Evolutionary conservation across 352 stramenopile species (phyloP).

Genomic region (Globisporangium paroecandrum): DNA sequence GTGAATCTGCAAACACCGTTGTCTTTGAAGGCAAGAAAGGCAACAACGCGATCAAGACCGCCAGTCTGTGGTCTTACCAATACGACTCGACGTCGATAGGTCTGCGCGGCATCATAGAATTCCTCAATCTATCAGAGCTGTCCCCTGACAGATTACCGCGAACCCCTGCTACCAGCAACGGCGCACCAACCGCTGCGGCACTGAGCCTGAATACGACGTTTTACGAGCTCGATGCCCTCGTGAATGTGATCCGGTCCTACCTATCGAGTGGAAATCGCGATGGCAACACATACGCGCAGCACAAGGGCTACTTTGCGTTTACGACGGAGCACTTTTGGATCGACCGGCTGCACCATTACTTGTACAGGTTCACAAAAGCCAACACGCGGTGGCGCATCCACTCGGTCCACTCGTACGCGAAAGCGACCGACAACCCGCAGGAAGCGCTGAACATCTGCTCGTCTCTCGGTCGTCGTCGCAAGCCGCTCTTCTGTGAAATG

Average conservation of each 20-base stretch:
- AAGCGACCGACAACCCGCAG: background rate
- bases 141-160: conserved; percentile 12
- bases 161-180: conserved; percentile 5
- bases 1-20: background rate
- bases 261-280: conserved; percentile 7
- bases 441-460: conserved; percentile 23
- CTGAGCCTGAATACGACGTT: conserved; percentile 29
- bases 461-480: background rate
- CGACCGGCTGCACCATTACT: conserved; percentile 34
- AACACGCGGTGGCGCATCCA: conserved; percentile 24
- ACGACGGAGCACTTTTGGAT: conserved; percentile 25
- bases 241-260: conserved; percentile 10
- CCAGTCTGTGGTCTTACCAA: conserved; percentile 32
- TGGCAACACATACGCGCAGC: background rate
- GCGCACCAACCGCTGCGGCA: background rate
- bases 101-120: conserved; percentile 22
- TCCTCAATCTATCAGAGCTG: conserved; percentile 24
- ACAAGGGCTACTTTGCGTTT: conserved; percentile 15
- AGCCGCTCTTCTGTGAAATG: conserved; percentile 18
- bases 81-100: conserved; percentile 34
- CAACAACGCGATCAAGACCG: conserved; percentile 9
- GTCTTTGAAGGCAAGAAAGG: conserved; percentile 22
- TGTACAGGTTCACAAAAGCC: conserved; percentile 7
- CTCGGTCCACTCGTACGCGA: conserved; percentile 15
- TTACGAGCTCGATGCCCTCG: conserved; percentile 34